These are phyloP conservation scores for Pyrenula massariospora DNA, from an alignment of 495 filamentous ascomycete species.

Conservation along the genomic window DNA sequence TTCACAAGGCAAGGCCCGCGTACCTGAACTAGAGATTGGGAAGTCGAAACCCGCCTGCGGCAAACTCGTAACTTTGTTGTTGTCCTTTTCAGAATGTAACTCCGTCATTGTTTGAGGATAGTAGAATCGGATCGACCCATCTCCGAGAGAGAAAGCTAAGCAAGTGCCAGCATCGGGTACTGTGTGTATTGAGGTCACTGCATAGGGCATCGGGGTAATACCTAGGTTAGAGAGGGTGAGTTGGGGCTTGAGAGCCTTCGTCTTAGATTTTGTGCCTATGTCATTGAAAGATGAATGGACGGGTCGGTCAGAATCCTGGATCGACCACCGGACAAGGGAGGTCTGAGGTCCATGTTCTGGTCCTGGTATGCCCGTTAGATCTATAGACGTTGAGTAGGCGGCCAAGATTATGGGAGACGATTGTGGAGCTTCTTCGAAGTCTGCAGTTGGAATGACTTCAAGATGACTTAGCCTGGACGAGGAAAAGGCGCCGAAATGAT, in stretches of 20 bases:
- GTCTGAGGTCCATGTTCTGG: background rate
- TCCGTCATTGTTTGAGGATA: constrained; percentile 57
- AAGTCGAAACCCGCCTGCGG: constrained; percentile 67
- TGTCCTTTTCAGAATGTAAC: constrained; percentile 48
- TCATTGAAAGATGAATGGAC: background rate
- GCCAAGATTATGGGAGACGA: background rate
- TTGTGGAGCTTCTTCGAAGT: background rate
- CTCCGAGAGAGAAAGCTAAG: constrained; percentile 57
- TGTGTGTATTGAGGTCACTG: constrained; percentile 50
- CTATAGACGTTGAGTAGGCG: background rate
- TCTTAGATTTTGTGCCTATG: background rate
- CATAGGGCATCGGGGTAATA: background rate
- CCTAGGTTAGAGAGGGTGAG: background rate
- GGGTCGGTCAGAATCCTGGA: background rate
- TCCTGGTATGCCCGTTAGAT: background rate
- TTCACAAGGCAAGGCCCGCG: too few species aligned
- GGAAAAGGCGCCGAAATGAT: background rate
- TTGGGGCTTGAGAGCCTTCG: background rate
- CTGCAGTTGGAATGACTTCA: background rate
- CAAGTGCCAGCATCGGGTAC: constrained; percentile 56
- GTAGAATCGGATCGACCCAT: constrained; percentile 68
- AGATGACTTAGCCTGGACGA: background rate
- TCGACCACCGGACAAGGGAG: background rate
- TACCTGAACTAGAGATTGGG: constrained; percentile 34
- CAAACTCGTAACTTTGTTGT: constrained; percentile 52